These are phyloP conservation scores for Boehmeria nivea DNA, from an alignment of 306 rosid genomes.

Conservation along the genomic window DNA sequence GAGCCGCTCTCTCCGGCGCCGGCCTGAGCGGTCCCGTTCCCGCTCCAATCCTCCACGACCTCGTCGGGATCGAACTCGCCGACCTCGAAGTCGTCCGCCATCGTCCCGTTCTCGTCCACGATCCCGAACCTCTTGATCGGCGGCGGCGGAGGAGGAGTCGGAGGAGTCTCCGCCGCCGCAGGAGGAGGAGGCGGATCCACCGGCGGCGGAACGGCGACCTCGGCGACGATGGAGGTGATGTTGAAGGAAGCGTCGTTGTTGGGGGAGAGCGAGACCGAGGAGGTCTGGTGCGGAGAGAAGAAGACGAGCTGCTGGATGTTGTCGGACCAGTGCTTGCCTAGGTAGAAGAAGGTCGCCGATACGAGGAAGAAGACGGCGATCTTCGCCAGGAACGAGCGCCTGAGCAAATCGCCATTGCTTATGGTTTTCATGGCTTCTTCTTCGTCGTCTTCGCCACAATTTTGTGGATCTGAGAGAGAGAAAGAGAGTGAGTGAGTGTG, in stretches of 20 bases:
- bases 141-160: slow-evolving; percentile 10
- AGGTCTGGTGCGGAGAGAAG: slow-evolving; percentile 35
- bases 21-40: slow-evolving; percentile 35
- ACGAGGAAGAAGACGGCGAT: slow-evolving; percentile 42
- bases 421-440: slow-evolving; percentile 34
- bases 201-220: neutral
- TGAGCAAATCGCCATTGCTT: slow-evolving; percentile 36
- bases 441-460: too few relatives aligned
- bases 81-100: slow-evolving; percentile 73
- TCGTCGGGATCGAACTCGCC: slow-evolving; percentile 58
- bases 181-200: neutral
- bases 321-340: slow-evolving; percentile 73
- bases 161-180: slow-evolving; percentile 1
- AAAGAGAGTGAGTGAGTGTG: neutral
- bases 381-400: slow-evolving; percentile 29
- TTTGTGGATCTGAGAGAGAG: neutral
- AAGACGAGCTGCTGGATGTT: slow-evolving; percentile 67
- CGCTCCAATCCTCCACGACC: slow-evolving; percentile 69
- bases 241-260: slow-evolving; percentile 43
- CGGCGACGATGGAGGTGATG: slow-evolving; percentile 38
- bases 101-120: slow-evolving; percentile 75
- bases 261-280: slow-evolving; percentile 53
- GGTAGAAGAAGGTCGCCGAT: slow-evolving; percentile 54
- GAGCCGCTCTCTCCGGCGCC: slow-evolving; percentile 22
- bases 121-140: slow-evolving; percentile 55